Percentiles rank a stretch among this genome's conserved stretches.
Conservation (phyloP, 2,329 filamentous ascomycete genomes). For the Plenodomus tracheiphilus region DNA sequence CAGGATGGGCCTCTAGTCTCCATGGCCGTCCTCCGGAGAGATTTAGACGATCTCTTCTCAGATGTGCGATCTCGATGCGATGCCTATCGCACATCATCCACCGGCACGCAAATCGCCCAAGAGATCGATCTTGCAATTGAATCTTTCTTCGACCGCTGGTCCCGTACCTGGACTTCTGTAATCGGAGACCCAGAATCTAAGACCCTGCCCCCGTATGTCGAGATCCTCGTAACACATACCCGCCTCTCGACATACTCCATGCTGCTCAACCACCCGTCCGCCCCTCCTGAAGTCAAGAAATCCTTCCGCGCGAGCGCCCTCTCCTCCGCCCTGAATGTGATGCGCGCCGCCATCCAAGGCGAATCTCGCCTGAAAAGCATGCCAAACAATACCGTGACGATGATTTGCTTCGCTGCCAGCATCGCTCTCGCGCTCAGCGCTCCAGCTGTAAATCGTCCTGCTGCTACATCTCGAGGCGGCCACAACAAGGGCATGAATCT, state of each 20-base stretch:
- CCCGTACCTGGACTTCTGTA: conserved; percentile 58
- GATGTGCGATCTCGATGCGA: conserved; percentile 64
- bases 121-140: conserved; percentile 58
- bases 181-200: conserved; percentile 44
- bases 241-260: conserved; percentile 74
- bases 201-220: conserved; percentile 70
- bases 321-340: conserved; percentile 73
- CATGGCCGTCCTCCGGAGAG: conserved; percentile 69
- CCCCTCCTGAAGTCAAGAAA: conserved; percentile 69
- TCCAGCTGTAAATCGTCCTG: conserved; percentile 17
- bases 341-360: conserved; percentile 73
- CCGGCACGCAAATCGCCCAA: conserved; percentile 57
- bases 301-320: conserved; percentile 74
- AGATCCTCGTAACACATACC: conserved; percentile 73
- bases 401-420: conserved; percentile 70
- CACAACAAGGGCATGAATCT: conserved; percentile 22
- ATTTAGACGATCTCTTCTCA: conserved; percentile 63
- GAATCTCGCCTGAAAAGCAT: conserved; percentile 71
- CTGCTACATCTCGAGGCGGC: conserved; percentile 4
- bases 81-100: conserved; percentile 55
- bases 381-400: conserved; percentile 78
- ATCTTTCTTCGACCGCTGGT: conserved; percentile 68
- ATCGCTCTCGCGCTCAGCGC: conserved; percentile 55
- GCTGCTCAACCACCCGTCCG: conserved; percentile 74
- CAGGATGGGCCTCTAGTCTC: conserved; percentile 74